These are phyloP conservation scores for Erigeron philadelphicus DNA, from an alignment of 140 eudicot genomes.

Conservation along the genomic window DNA sequence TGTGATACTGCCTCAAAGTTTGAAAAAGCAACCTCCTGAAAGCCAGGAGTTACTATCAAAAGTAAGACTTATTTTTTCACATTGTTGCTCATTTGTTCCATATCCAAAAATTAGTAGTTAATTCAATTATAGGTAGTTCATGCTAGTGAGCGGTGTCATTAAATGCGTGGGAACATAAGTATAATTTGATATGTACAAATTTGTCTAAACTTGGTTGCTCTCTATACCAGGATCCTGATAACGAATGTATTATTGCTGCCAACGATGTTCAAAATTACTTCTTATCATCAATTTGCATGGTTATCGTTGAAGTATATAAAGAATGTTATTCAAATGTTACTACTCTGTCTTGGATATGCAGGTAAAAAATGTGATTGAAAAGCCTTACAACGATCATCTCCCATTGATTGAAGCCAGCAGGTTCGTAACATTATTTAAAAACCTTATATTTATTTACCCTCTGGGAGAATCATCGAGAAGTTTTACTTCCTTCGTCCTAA, in stretches of 20 bases:
- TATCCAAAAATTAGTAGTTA: not conserved
- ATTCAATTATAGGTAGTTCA: not conserved
- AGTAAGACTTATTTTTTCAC: constrained; percentile 38
- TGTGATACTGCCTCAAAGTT: constrained; percentile 95
- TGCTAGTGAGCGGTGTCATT: not conserved
- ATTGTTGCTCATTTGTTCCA: not conserved
- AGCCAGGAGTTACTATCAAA: constrained; percentile 95
- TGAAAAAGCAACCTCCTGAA: constrained; percentile 93
- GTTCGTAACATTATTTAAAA: constrained; percentile 27
- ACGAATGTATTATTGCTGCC: not conserved
- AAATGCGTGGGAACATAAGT: not conserved
- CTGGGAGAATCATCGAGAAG: not conserved
- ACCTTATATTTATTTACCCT: not conserved
- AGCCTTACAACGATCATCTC: constrained; percentile 91
- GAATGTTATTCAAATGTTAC: not conserved
- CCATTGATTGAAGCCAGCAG: constrained; percentile 99
- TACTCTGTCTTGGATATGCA: constrained; percentile 38
- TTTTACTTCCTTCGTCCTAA: no score
- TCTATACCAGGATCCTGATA: not conserved
- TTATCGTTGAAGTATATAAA: constrained; percentile 4
- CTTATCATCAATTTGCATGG: constrained; percentile 5
- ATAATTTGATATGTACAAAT: not conserved
- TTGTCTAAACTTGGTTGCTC: not conserved
- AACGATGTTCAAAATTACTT: not conserved
- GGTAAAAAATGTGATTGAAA: constrained; percentile 93